Base-by-base conservation (phyloP, 1,284 basidiomycete genomes). In the Heterobasidion annosum region DNA sequence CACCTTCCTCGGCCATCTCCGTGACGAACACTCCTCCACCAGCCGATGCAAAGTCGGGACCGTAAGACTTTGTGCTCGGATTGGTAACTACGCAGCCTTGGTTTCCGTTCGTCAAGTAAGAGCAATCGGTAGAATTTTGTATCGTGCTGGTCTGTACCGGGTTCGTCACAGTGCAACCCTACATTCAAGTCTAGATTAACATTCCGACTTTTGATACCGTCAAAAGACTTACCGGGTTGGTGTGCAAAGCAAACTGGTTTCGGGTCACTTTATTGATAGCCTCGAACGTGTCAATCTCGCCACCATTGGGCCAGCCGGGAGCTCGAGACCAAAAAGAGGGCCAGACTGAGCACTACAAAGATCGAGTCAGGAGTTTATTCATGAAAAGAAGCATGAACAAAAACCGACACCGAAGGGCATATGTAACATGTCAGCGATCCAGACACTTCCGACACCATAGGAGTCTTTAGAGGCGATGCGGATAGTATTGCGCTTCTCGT, bases 1-100 rank as follows among this genome's bases (percentile, higher is more conserved):
- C 80, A 15, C 83, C 86, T 48, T 63, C 71, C 19, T 74, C 67
- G 1, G 85, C 82, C 60, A 82, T 81, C 67, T 90, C 86, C 6
- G 85, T 83, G 33, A 88, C 81, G 60, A 78, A 91, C 15, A 87
- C 75, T 13, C 89, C 88, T 34, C 89, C 89, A 13, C 81, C 79
- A 3, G 74, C 75, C 2, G 68, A 67, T 7, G 83, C 81, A 63
- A 91, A 91, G 1, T 68, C 80, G 40, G 73, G 71, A 19, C 87
- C 88, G 61, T 86, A 90, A 8, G 80, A 82, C 4, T 70, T 68
- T 1, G 73, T 62, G 47, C 73, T 74, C 1, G 78, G 74, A 62
- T 82, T 79, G 5, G 70, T 68, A 33, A 83, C 74, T 37, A 79
- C 71, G 62, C 88, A 90, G 8, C 88, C 85, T 48, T 79, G 67